phyloP scores from a whole-genome alignment of 257 asterid genomes.

The Paulownia fortunei region DNA sequence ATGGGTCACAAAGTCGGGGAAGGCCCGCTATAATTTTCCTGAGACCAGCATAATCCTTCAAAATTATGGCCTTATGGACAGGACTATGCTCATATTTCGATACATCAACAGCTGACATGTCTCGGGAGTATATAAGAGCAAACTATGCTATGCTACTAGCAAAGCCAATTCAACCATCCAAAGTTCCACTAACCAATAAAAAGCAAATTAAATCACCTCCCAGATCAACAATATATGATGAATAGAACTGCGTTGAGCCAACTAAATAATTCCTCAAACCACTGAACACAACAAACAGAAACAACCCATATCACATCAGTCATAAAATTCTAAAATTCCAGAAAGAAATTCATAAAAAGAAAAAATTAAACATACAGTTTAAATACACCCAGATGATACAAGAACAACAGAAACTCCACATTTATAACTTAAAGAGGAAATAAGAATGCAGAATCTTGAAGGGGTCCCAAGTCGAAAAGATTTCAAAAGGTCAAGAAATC shows the following conservation, averaged over 20 bases:
- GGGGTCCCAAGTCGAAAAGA: neutral
- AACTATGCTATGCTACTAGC: slow-evolving; percentile 29
- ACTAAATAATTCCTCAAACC: slow-evolving; percentile 5
- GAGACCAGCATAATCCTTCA: slow-evolving; percentile 78
- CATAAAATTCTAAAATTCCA: neutral
- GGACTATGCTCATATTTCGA: slow-evolving; percentile 84
- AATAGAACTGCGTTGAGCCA: neutral
- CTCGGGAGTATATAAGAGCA: slow-evolving; percentile 23
- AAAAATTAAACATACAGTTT: neutral
- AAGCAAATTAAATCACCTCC: slow-evolving; percentile 32
- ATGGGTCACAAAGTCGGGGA: slow-evolving; percentile 77
- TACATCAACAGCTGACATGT: slow-evolving; percentile 74
- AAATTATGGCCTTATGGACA: slow-evolving; percentile 78
- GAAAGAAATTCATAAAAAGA: slow-evolving; percentile 4
- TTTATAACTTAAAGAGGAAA: neutral
- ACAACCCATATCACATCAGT: slow-evolving; percentile 4
- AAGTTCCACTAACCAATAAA: slow-evolving; percentile 24
- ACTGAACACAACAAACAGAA: slow-evolving; percentile 29
- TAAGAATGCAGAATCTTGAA: slow-evolving; percentile 2
- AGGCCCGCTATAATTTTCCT: slow-evolving; percentile 68
- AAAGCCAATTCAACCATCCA: slow-evolving; percentile 46
- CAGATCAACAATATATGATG: slow-evolving; percentile 25
- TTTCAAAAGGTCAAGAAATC: neutral
- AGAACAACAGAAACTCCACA: neutral
- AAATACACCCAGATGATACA: slow-evolving; percentile 1